A percentile compares a stretch with the other conserved stretches of the same genome.
phyloP scores from a whole-genome alignment of 148 eudicot genomes.

The Dysphania ambrosioides region DNA sequence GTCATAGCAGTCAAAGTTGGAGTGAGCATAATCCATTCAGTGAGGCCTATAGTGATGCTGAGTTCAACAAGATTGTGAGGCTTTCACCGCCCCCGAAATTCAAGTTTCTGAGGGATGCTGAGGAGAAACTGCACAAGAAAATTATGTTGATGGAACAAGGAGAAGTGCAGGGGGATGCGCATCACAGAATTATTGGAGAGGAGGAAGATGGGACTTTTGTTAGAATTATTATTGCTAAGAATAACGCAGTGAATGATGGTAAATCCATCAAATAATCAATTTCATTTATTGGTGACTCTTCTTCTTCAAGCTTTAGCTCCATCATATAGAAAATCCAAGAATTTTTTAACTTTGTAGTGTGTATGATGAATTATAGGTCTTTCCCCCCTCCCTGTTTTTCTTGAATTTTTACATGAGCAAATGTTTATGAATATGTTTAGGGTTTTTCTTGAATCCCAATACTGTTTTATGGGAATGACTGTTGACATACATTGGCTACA shows the following conservation, averaged over 20 bases:
- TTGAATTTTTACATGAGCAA: neutral
- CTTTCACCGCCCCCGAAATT: constrained; percentile 73
- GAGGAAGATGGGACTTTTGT: constrained; percentile 47
- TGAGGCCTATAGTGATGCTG: constrained; percentile 55
- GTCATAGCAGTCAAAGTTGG: constrained; percentile 13
- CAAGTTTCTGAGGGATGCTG: constrained; percentile 74
- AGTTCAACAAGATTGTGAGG: constrained; percentile 45
- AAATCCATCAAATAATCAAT: constrained; percentile 13
- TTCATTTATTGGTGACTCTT: constrained; percentile 37
- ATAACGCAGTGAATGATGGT: constrained; percentile 19
- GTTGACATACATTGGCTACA: neutral
- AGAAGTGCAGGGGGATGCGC: neutral
- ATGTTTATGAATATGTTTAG: neutral
- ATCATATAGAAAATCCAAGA: constrained; percentile 14
- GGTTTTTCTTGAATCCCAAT: neutral
- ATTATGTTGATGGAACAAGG: constrained; percentile 21
- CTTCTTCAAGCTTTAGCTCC: constrained; percentile 28
- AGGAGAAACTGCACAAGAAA: constrained; percentile 52
- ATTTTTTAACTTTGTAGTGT: constrained; percentile 12
- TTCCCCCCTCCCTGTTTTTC: neutral
- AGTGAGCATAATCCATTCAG: constrained; percentile 36
- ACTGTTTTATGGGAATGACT: constrained; percentile 3
- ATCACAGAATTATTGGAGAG: constrained; percentile 1
- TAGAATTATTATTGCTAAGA: constrained; percentile 41
- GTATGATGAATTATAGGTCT: neutral